Base-by-base conservation (phyloP, 768 basidiomycete genomes). In the Mycena epipterygia region DNA sequence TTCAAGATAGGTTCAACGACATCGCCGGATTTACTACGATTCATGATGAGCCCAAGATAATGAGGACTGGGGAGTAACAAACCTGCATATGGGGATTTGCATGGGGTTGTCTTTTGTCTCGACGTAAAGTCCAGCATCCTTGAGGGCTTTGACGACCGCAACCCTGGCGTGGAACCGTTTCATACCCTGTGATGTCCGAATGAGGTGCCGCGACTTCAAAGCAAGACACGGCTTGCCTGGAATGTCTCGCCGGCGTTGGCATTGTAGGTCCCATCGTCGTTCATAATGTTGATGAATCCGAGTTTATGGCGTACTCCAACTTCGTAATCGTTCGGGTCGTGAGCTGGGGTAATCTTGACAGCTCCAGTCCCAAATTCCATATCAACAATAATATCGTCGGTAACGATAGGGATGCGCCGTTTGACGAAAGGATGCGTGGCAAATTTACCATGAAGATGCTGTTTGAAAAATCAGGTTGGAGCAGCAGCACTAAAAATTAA, bases 271-370 rank as follows among this genome's bases (percentile, higher is more conserved):
- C 98, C 98, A 77, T 99, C 95, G 75, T 99, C 97, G 76, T 98
- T 98, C 76, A 99, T 79, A 72, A 99, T 93, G 76, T 93, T 98
- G 83, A 99, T 92, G 78, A 98, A 97, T 52, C 94, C 91, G 25
- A 99, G 86, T 16, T 91, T 89, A 78, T 99, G 95, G 46, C 97
- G 84, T 76, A 90, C 77, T 13, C 96, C 98, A 73, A 96, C 96
- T 73, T 96, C 95, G 81, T 97, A 99, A 87, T 99, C 97, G 78
- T 97, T 97, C 19, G 91, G 94, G 79, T 99, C 98, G 78, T 99
- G 98, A 0, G 97, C 98, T 19, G 98, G 98, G 0, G 98, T 99
- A 76, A 99, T 98, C 85, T 99, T 99, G 59, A 99, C 97, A 0
- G 97, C 98, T 79, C 98, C 98, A 33, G 98, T 99, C 41, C 98